A percentile compares a stretch with the other conserved stretches of the same genome.
Evolutionary conservation across 306 rosid species (phyloP).

Genomic region (Rubus idaeus): DNA sequence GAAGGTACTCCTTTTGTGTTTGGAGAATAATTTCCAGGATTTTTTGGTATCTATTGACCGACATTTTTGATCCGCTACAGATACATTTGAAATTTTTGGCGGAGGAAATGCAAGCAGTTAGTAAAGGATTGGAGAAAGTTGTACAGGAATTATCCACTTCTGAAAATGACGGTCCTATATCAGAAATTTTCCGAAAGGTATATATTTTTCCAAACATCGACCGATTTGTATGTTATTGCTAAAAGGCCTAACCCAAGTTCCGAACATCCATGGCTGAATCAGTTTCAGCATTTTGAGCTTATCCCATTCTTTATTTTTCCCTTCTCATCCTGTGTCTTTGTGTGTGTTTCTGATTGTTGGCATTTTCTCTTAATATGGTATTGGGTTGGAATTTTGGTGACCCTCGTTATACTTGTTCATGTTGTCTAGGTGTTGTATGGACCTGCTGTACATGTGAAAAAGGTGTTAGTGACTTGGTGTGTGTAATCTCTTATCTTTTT

Average conservation of each 20-base stretch:
- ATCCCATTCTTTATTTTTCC: neutral
- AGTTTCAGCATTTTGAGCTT: slow-evolving; percentile 2
- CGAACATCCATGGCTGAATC: neutral
- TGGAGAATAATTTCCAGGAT: neutral
- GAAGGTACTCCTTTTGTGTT: slow-evolving; percentile 53
- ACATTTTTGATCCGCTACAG: slow-evolving; percentile 40
- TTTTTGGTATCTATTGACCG: slow-evolving; percentile 22
- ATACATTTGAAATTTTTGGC: slow-evolving; percentile 82
- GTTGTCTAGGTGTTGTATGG: neutral
- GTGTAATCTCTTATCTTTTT: neutral
- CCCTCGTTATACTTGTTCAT: neutral
- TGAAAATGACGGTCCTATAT: slow-evolving; percentile 80
- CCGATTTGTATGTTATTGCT: neutral
- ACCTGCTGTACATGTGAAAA: neutral
- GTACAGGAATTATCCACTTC: slow-evolving; percentile 73
- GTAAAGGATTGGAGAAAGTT: slow-evolving; percentile 91
- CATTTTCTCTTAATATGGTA: neutral
- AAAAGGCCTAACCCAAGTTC: neutral
- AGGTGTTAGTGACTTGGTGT: neutral
- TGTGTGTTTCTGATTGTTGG: neutral
- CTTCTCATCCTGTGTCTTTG: neutral
- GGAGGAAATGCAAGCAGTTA: slow-evolving; percentile 93
- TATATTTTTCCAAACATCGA: neutral
- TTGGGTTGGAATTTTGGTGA: neutral
- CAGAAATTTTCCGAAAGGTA: slow-evolving; percentile 71